Percentiles rank a stretch among this genome's conserved stretches.
Conservation (phyloP, 768 basidiomycete species). For the Mycena belliarum region DNA sequence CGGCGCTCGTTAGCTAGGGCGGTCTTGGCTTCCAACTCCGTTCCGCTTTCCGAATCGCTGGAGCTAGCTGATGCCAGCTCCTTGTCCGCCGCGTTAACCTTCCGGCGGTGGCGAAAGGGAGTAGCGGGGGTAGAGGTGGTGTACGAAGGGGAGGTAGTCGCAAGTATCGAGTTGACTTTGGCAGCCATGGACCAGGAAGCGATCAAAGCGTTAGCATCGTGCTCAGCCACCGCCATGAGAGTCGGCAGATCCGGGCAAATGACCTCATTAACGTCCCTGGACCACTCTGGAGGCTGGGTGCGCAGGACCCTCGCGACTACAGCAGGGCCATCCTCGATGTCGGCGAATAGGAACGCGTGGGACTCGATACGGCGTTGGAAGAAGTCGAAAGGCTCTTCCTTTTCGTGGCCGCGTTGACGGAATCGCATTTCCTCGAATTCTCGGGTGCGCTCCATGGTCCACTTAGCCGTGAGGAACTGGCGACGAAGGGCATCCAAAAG, state of each 20-base stretch:
- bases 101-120: too few species aligned
- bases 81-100: too few species aligned
- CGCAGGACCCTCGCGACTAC: background rate
- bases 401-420: background rate
- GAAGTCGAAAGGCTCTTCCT: constrained; percentile 1
- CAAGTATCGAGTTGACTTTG: too few species aligned
- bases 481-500: background rate
- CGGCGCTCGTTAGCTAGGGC: too few species aligned
- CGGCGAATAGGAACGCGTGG: background rate
- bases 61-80: too few species aligned
- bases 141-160: too few species aligned
- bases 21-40: too few species aligned
- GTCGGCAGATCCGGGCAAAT: background rate
- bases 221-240: background rate
- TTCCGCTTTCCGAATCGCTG: too few species aligned
- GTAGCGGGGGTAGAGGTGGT: too few species aligned
- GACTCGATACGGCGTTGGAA: background rate
- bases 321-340: background rate
- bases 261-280: background rate
- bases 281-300: background rate
- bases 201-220: background rate
- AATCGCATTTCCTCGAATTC: background rate
- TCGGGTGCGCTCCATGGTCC: background rate
- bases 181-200: background rate
- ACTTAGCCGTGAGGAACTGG: background rate